Evolutionary conservation across 2,329 filamentous ascomycete species (phyloP).

Genomic region (Coleophoma eucalyptorum): DNA sequence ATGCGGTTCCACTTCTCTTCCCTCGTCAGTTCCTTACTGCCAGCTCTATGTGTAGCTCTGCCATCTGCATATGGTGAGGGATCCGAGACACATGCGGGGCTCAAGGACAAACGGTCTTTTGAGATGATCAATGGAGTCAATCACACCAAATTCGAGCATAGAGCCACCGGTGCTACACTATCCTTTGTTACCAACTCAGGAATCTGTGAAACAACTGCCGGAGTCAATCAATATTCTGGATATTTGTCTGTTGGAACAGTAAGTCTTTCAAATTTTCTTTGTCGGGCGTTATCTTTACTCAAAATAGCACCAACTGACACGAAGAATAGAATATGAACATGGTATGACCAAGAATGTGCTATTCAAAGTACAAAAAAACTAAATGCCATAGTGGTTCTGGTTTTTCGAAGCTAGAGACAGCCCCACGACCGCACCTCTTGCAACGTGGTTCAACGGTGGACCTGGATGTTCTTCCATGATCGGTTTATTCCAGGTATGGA

Average conservation of each 20-base stretch:
- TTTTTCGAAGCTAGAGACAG: slow-evolving; percentile 56
- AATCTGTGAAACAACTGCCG: slow-evolving; percentile 45
- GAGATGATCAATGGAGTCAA: slow-evolving; percentile 31
- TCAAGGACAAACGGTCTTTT: slow-evolving; percentile 26
- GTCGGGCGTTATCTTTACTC: slow-evolving; percentile 8
- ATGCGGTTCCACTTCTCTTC: slow-evolving; percentile 11
- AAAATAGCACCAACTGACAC: slow-evolving; percentile 15
- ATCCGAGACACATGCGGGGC: slow-evolving; percentile 2
- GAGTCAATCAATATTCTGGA: slow-evolving; percentile 46
- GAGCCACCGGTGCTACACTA: slow-evolving; percentile 38
- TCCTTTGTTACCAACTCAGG: slow-evolving; percentile 47
- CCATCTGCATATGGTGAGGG: slow-evolving; percentile 5
- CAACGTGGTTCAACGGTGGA: slow-evolving; percentile 42
- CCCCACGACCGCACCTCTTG: slow-evolving; percentile 38
- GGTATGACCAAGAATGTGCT: slow-evolving; percentile 27
- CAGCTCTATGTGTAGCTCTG: slow-evolving; percentile 6
- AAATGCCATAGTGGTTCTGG: slow-evolving; percentile 29
- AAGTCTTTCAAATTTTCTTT: neutral
- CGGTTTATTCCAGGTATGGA: slow-evolving; percentile 53
- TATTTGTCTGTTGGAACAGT: slow-evolving; percentile 41
- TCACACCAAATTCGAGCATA: slow-evolving; percentile 44
- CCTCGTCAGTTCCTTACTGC: slow-evolving; percentile 9
- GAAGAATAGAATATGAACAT: slow-evolving; percentile 33
- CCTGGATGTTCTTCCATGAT: slow-evolving; percentile 51
- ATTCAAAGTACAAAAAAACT: neutral